Base-by-base conservation (phyloP, 129 eudicot genomes). In the Oenanthe sinensis region DNA sequence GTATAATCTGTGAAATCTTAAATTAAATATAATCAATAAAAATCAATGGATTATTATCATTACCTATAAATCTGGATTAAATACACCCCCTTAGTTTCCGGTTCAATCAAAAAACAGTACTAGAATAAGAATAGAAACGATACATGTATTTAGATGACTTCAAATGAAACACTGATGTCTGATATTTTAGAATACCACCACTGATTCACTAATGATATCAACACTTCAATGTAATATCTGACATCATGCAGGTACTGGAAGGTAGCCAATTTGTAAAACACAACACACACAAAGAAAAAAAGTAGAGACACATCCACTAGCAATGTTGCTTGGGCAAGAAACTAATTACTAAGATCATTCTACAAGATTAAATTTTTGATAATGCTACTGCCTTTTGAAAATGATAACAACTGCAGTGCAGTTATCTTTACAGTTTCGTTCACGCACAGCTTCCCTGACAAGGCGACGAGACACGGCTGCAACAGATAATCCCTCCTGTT, bases 351-450 rank as follows among this genome's bases (percentile, higher is more conserved):
- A 55, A 50, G 8, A 7, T 28, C 19, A 24, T 28, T 26, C 39
- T 33, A 67, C 72, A 33, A 67, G 43, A 33, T 67, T 67, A 26
- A 12, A 15, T 67, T 30, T 19, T 33, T 14, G 42, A 30, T 33
- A 3, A 3, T 0, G 43, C 80, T 80, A 81, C 42, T 67, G 80
- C 46, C 77, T 75, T 80, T 67, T 85, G 81, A 90, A 87, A 45
- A 75, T 82, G 40, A 90, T 84, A 52, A 90, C 81, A 39, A 90
- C 52, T 50, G 95, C 95, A 36, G 91, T 85, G 87, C 95, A 90
- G 84, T 90, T 90, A 82, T 90, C 95, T 80, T 90, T 90, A 84
- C 95, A 90, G 47, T 68, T 48, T 14, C 95, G 86, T 79, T 90
- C 95, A 22, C 89, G 86, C n/a, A 90, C 81, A 75, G 95, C 95